Evolutionary conservation across 495 filamentous ascomycete genomes (phyloP), one percentile per base, ranked within the genome.

Genomic region (Tuber brumale): DNA sequence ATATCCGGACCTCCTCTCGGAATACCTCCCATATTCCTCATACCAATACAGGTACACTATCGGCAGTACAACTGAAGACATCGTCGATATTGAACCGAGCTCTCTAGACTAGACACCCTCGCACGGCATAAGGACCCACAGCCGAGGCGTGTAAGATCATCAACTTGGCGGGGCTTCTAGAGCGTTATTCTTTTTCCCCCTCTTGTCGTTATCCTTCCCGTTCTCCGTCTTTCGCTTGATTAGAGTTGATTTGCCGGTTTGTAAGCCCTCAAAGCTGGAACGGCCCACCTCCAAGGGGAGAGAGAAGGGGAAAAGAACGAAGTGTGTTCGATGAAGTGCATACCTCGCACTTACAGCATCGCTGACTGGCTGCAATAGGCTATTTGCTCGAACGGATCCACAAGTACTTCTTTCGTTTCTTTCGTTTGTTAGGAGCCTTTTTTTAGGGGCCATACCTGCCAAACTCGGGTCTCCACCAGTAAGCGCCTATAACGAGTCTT

Each of bases 281-380:
- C 73, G 75, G 48, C 37, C 73, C 79, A 79, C 72, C 70, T 72
- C 37, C 51, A 72, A 46, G 72, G 72, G 61, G 18, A 79, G 77
- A 35, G 23, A 79, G 77, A 35, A 71, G 77, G 72, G 76, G 72
- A 73, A 79, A 70, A 57, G 12, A 66, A 31, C 57, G 69, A 78
- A 70, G 78, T 79, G 78, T 80, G 73, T 76, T 80, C 78, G 76
- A 80, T 79, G 73, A 80, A 76, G 78, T 76, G 77, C 66, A 76
- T 76, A 71, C 66, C 72, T 80, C 27, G 27, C 27, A 72, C 76
- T 79, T 75, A 9, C 51, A 23, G 45, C 21, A 76, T 76, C 79
- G 77, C 78, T 80, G 72, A 80, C 78, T 79, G 77, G 76, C 45
- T 76, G 77, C 73, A 71, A 69, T 66, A 80, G 78, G 70, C 73